A percentile compares a stretch with the other conserved stretches of the same genome.
Evolutionary conservation across 2,329 filamentous ascomycete genomes (phyloP).

Genomic region (Metarhizium brunneum): DNA sequence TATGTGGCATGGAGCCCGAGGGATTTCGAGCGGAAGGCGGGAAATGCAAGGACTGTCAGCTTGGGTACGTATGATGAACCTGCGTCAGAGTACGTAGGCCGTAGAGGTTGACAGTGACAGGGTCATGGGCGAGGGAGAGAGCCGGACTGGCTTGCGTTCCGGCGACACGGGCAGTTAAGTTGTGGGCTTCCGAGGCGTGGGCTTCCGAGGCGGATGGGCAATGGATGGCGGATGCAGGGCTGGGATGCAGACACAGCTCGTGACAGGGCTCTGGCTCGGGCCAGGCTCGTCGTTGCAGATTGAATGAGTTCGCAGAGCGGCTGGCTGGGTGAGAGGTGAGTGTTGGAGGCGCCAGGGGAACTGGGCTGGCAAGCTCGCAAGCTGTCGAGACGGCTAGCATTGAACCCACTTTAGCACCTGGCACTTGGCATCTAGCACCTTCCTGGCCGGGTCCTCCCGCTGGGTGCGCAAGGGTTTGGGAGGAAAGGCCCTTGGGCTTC

Average conservation of each 20-base stretch:
- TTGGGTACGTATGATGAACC: background rate
- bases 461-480: background rate
- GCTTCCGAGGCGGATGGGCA: background rate
- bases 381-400: too few species aligned
- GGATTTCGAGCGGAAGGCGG: background rate
- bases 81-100: background rate
- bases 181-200: background rate
- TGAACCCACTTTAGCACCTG: background rate
- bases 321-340: too few species aligned
- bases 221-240: background rate
- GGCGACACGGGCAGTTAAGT: background rate
- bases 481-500: background rate
- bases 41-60: conserved; percentile 5
- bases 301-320: background rate
- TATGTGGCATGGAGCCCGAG: background rate
- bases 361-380: background rate
- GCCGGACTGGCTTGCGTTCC: background rate
- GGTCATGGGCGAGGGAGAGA: background rate
- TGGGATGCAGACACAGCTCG: background rate
- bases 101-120: background rate
- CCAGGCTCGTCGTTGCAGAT: background rate
- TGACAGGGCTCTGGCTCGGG: background rate
- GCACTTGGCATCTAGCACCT: background rate
- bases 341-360: background rate
- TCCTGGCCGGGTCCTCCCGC: conserved; percentile 7